Evolutionary conservation across 202 grass and related monocot species (phyloP), one percentile per base, ranked within the genome.

Genomic region (Setaria viridis): DNA sequence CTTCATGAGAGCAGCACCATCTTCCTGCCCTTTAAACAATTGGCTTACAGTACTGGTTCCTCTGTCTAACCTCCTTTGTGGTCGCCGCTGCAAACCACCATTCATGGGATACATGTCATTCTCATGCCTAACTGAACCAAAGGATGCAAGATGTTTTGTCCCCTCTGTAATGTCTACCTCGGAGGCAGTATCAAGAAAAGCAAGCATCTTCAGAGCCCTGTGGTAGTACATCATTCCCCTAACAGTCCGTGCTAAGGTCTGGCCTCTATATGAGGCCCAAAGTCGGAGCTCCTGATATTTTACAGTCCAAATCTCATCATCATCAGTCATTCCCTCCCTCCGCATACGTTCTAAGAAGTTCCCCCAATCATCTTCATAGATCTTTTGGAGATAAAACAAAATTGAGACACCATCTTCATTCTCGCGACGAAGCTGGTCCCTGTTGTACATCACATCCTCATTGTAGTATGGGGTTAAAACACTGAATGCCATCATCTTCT

Each of bases 221-320:
- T 99, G 90, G 49, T 99, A 95, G 82, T 99, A 99, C 96, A 99
- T 99, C 96, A 99, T 99, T 84, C 96, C 96, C 85, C 96, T 90
- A 56, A 95, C 96, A 54, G 96, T 99, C 47, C 93, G 84, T 50
- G 93, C 82, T 77, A 99, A 90, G 57, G 96, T 99, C 68, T 99
- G 96, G 32, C 96, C 96, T 78, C 93, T 95, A 85, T 99, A 94
- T 1, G 96, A 99, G 81, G 91, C 91, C 96, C 96, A 99, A 84
- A 99, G 93, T 70, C 93, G 87, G 53, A 99, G 91, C 83, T 99
- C 93, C 74, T 79, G 84, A 74, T 77, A 94, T 80, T 92, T 99
- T 72, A 30, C 72, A 76, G 47, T 51, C 96, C 96, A 99, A 78
- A 99, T 85, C 46, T 92, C 96, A 12, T 85, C 79, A 15, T 95